phyloP scores from a whole-genome alignment of 768 basidiomycete genomes.

The Lentinus tigrinus region DNA sequence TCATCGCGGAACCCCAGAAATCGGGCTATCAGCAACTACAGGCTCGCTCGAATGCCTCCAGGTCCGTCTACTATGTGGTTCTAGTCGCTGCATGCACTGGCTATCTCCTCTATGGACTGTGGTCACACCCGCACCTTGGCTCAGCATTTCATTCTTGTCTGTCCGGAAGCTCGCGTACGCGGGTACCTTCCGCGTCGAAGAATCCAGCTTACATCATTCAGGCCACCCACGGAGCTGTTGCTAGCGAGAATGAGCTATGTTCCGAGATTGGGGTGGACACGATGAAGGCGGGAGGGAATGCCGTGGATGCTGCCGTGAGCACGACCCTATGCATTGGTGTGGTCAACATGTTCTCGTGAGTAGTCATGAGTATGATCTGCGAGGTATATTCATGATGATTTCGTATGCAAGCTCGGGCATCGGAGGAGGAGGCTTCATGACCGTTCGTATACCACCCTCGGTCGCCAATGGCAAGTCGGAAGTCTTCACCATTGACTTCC shows the following conservation, averaged over 20 bases:
- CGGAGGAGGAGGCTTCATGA: constrained; percentile 89
- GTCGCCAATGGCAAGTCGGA: constrained; percentile 45
- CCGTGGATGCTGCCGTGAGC: constrained; percentile 84
- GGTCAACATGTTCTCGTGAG: constrained; percentile 89
- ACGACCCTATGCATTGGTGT: constrained; percentile 78
- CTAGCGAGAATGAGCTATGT: constrained; percentile 83
- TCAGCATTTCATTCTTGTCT: neutral
- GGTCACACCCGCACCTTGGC: neutral
- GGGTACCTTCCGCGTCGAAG: constrained; percentile 25
- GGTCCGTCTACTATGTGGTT: neutral
- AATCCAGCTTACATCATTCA: constrained; percentile 59
- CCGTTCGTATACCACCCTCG: constrained; percentile 68
- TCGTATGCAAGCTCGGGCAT: constrained; percentile 44
- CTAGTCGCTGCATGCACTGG: neutral
- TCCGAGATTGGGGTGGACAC: constrained; percentile 80
- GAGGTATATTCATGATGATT: neutral
- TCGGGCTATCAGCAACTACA: neutral
- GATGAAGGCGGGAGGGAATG: constrained; percentile 83
- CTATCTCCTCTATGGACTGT: neutral
- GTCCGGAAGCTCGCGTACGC: constrained; percentile 3
- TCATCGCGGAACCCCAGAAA: constrained; percentile 3
- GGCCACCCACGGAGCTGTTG: constrained; percentile 82
- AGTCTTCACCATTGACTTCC: constrained; percentile 79
- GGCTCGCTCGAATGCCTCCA: neutral
- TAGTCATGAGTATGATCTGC: constrained; percentile 21